Percentiles rank a stretch among this genome's conserved stretches.
phyloP scores from a whole-genome alignment of 1,284 basidiomycete genomes.

The Cryptococcus sp. region DNA sequence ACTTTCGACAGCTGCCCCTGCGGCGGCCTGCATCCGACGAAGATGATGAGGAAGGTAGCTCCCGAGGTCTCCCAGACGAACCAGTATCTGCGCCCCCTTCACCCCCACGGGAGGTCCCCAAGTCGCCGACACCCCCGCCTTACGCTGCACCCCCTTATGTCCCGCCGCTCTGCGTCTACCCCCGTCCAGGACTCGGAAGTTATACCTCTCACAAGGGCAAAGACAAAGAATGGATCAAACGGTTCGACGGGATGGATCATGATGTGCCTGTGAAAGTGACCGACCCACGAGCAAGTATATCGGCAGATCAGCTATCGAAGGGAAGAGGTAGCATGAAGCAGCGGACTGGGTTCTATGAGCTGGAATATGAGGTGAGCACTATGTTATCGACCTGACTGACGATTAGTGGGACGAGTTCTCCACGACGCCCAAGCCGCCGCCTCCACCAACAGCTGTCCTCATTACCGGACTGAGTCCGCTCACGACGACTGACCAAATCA shows the following conservation, averaged over 20 bases:
- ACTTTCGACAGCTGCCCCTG: slow-evolving; percentile 27
- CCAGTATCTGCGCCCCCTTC: slow-evolving; percentile 6
- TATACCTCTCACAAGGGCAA: slow-evolving; percentile 31
- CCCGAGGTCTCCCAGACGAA: not conserved
- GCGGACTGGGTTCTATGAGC: slow-evolving; percentile 28
- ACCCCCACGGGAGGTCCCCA: slow-evolving; percentile 9
- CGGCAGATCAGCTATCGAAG: slow-evolving; percentile 24
- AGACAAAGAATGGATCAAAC: slow-evolving; percentile 32
- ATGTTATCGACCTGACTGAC: slow-evolving; percentile 4
- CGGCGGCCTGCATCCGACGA: slow-evolving; percentile 14
- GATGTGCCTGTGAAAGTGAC: slow-evolving; percentile 27
- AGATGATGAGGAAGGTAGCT: slow-evolving; percentile 5
- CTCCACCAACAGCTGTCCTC: slow-evolving; percentile 64
- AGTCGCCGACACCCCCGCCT: slow-evolving; percentile 9
- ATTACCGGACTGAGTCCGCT: slow-evolving; percentile 72
- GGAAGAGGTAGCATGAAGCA: slow-evolving; percentile 40
- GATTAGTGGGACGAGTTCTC: slow-evolving; percentile 74
- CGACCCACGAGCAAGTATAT: slow-evolving; percentile 40
- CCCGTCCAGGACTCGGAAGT: slow-evolving; percentile 35
- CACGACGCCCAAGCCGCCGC: slow-evolving; percentile 71
- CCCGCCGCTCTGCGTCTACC: slow-evolving; percentile 28
- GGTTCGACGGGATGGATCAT: slow-evolving; percentile 41
- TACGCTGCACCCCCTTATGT: slow-evolving; percentile 25
- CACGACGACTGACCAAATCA: slow-evolving; percentile 67
- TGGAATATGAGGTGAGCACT: slow-evolving; percentile 46